Conservation (phyloP, 192 early-diverging fungal species). For the Neocallimastix lanati region DNA sequence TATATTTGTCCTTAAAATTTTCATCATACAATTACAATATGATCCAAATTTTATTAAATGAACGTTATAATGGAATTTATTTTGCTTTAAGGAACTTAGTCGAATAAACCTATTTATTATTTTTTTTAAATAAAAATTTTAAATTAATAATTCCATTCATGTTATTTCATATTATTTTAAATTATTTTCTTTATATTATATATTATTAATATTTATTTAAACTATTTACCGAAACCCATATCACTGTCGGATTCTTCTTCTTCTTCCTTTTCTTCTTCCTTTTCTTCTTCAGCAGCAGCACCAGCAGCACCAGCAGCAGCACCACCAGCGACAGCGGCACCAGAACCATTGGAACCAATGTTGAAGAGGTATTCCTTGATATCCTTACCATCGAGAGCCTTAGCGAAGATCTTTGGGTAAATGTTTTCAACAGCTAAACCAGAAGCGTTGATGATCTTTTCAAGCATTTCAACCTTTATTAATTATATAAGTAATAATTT, state of each 20-base stretch:
- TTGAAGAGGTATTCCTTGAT: slow-evolving; percentile 74
- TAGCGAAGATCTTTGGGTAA: slow-evolving; percentile 93
- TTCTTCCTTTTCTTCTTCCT: no score
- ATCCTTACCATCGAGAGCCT: slow-evolving; percentile 90
- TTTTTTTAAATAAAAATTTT: no score
- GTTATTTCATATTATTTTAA: no score
- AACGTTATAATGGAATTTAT: not conserved
- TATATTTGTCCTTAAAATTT: no score
- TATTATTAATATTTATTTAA: not conserved
- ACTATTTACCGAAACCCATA: slow-evolving; percentile 3
- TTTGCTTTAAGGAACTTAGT: slow-evolving; percentile 11
- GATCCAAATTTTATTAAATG: no score
- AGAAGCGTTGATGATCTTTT: slow-evolving; percentile 76
- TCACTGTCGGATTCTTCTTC: not conserved
- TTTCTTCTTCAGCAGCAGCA: not conserved
- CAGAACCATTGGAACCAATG: slow-evolving; percentile 42
- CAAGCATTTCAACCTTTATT: slow-evolving; percentile 78
- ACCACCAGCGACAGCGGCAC: slow-evolving; percentile 22
- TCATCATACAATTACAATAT: no score
- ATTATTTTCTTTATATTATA: no score
- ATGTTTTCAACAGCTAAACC: slow-evolving; percentile 79
- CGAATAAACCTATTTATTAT: slow-evolving; percentile 11
- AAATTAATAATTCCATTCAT: no score
- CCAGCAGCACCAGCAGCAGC: slow-evolving; percentile 22
- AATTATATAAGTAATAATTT: no score